These are phyloP conservation scores for Aspergillus homomorphus DNA, from an alignment of 495 filamentous ascomycete species.

Conservation along the genomic window DNA sequence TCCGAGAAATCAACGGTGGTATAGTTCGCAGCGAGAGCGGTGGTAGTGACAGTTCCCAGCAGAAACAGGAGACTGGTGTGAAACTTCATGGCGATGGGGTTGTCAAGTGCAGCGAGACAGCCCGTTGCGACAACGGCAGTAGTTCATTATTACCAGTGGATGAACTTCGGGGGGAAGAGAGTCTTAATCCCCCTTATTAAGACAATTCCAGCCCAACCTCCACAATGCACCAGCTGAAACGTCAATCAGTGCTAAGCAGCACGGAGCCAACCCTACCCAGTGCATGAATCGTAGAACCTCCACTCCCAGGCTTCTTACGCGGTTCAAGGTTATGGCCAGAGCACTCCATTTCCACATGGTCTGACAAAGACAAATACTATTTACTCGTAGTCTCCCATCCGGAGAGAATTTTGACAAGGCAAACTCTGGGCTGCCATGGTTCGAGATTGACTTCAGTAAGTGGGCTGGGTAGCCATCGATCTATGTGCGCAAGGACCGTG, in stretches of 20 bases:
- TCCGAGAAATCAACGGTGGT: not conserved
- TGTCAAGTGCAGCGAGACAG: conserved; percentile 2
- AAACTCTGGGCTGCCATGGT: not conserved
- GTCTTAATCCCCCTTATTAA: not conserved
- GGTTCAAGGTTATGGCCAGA: too few relatives aligned
- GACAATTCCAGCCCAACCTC: not conserved
- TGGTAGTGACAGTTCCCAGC: not conserved
- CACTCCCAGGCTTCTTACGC: too few relatives aligned
- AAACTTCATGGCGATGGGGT: conserved; percentile 1
- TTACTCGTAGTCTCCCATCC: too few relatives aligned
- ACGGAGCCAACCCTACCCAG: not conserved
- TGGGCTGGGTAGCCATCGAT: not conserved
- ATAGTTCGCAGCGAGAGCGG: not conserved
- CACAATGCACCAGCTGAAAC: not conserved
- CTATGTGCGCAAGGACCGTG: not conserved
- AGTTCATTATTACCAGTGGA: not conserved
- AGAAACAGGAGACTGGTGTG: not conserved
- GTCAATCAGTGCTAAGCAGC: not conserved
- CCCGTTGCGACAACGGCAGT: not conserved
- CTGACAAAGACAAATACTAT: too few relatives aligned
- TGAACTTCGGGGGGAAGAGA: not conserved
- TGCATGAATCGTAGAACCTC: not conserved
- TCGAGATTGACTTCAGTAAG: not conserved
- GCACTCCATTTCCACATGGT: not conserved
- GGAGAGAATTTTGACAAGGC: too few relatives aligned